These are phyloP conservation scores for Fraxinus greggii DNA, from an alignment of 305 asterid species.

Conservation along the genomic window DNA sequence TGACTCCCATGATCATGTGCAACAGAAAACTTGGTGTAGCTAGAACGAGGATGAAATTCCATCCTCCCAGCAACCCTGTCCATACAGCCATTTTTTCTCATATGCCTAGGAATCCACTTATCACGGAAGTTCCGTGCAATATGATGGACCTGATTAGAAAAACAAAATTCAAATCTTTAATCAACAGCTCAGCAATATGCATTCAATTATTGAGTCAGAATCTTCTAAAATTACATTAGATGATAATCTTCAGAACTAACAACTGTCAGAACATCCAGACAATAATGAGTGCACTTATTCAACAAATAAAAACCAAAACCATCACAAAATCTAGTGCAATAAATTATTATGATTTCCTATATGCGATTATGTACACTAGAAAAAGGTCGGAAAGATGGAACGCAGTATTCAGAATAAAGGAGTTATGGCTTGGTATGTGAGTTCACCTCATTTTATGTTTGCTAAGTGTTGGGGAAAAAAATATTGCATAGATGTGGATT, in stretches of 20 bases:
- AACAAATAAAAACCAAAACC: neutral
- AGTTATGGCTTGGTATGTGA: neutral
- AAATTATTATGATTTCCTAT: neutral
- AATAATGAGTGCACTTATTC: neutral
- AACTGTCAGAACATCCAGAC: neutral
- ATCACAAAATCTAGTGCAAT: neutral
- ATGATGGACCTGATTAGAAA: slow-evolving; percentile 41
- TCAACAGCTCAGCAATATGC: neutral
- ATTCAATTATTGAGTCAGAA: neutral
- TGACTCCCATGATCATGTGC: slow-evolving; percentile 18
- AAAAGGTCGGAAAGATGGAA: neutral
- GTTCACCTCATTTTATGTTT: neutral
- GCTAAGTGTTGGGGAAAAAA: neutral
- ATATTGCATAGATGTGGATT: neutral
- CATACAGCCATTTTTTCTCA: slow-evolving; percentile 31
- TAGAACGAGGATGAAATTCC: slow-evolving; percentile 26
- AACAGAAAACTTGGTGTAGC: slow-evolving; percentile 12
- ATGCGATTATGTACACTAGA: neutral
- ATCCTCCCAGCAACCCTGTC: slow-evolving; percentile 36
- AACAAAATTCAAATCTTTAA: neutral
- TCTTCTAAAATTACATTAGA: neutral
- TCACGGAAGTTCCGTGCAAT: slow-evolving; percentile 52
- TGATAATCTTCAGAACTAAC: neutral
- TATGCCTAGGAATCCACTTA: slow-evolving; percentile 42
- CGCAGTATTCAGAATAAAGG: neutral